phyloP scores from a whole-genome alignment of 257 asterid genomes.

The Fraxinus americana region DNA sequence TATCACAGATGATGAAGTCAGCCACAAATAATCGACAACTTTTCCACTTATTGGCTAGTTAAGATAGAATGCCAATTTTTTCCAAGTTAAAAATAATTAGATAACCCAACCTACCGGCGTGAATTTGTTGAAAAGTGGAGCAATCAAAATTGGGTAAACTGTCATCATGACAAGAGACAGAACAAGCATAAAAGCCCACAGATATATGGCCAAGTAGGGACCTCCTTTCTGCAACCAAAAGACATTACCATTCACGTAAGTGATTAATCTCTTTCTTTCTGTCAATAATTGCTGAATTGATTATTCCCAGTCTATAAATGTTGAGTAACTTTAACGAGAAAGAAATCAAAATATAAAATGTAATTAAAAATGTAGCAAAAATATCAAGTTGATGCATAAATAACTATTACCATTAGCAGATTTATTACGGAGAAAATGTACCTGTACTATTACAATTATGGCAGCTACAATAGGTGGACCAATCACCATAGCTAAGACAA shows the following conservation, averaged over 20 bases:
- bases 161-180: constrained; percentile 96
- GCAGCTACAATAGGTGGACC: constrained; percentile 99
- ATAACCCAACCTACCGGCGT: constrained; percentile 82
- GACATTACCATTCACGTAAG: constrained; percentile 16
- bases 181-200: constrained; percentile 89
- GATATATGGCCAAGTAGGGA: constrained; percentile 92
- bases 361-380: constrained; percentile 16
- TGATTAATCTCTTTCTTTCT: constrained; percentile 14
- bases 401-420: constrained; percentile 7
- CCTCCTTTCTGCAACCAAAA: constrained; percentile 92
- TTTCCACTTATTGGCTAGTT: background rate
- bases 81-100: background rate
- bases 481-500: constrained; percentile 57
- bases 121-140: constrained; percentile 98
- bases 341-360: constrained; percentile 7
- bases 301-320: background rate
- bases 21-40: background rate
- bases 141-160: constrained; percentile 84
- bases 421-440: constrained; percentile 30
- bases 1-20: background rate
- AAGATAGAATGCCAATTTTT: background rate
- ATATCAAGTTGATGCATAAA: constrained; percentile 9
- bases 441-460: constrained; percentile 91
- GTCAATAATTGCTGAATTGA: background rate
- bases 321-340: background rate